A percentile compares a stretch with the other conserved stretches of the same genome.
Conservation (phyloP, 352 stramenopile genomes). For the Vaucheria bursata region DNA sequence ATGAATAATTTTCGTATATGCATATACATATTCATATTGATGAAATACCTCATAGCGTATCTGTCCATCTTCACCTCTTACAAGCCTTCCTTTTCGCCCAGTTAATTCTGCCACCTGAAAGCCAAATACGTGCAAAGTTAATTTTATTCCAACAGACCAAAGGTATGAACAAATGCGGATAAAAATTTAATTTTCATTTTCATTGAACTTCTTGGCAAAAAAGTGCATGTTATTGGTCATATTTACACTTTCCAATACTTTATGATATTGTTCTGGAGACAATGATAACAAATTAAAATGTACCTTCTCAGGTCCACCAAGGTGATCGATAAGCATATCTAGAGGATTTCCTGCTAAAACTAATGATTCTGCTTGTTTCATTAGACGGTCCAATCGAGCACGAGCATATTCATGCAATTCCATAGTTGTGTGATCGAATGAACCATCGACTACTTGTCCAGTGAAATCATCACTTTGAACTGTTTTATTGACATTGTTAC, state of each 20-base stretch:
- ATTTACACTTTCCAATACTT: background rate
- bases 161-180: background rate
- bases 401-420: background rate
- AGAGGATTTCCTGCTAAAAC: background rate
- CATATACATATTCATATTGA: background rate
- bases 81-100: slow-evolving; percentile 48
- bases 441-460: background rate
- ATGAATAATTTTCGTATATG: background rate
- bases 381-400: background rate
- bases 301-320: too few relatives aligned
- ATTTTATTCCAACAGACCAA: background rate
- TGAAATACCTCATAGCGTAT: slow-evolving; percentile 26
- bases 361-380: background rate
- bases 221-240: background rate
- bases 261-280: background rate
- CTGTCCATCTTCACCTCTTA: slow-evolving; percentile 27
- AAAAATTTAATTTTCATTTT: background rate
- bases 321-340: background rate
- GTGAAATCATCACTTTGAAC: background rate
- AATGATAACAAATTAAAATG: background rate
- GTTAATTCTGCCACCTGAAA: slow-evolving; percentile 62
- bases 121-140: background rate
- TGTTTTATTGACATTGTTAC: background rate
- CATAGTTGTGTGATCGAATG: background rate
- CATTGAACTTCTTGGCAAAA: background rate